Evolutionary conservation across 1,284 basidiomycete species (phyloP), one percentile per base, ranked within the genome.

Genomic region (Abortiporus biennis): DNA sequence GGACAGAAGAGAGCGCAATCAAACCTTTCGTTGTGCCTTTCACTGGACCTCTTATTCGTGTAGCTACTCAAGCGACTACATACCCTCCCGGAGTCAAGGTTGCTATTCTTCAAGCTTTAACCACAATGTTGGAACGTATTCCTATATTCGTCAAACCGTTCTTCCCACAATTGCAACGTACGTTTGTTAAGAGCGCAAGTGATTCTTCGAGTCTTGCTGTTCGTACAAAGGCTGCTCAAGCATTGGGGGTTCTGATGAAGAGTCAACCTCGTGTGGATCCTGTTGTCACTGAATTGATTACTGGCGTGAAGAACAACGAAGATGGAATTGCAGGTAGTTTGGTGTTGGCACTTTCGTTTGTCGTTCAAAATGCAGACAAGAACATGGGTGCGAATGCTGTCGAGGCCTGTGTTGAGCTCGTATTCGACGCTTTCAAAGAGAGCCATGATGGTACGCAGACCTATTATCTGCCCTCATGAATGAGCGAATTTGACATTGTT

Each of bases 21-120:
- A 97, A 96, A 64, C 90, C 93, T 0, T 97, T 92, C 63, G 92
- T 97, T 47, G 94, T 97, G 9, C 88, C 91, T 24, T 92, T 98
- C 61, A 97, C 95, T 17, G 94, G 95, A 20, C 93, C 94, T 2
- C 81, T 98, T 50, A 98, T 98, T 56, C 85, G 91, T 57, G 91
- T 95, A 29, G 92, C 91, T 2, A 91, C 89, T 0, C 86, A 90
- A 60, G 84, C 89, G 13, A 87, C 85, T 38, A 80, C 84, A 0
- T 90, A 92, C 58, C 92, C 93, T 4, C 87, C 92, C 1, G 87
- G 84, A 20, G 91, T 96, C 63, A 96, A 96, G 68, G 81, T 80
- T 9, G 92, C 85, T 8, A 94, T 96, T 47, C 73, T 95, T 20
- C 78, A 75, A 25, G 88, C 92, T 1, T 74, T 96, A 30, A 80